These are phyloP conservation scores for Neoscytalidium dimidiatum DNA, from an alignment of 2,329 filamentous ascomycete genomes.

Conservation along the genomic window DNA sequence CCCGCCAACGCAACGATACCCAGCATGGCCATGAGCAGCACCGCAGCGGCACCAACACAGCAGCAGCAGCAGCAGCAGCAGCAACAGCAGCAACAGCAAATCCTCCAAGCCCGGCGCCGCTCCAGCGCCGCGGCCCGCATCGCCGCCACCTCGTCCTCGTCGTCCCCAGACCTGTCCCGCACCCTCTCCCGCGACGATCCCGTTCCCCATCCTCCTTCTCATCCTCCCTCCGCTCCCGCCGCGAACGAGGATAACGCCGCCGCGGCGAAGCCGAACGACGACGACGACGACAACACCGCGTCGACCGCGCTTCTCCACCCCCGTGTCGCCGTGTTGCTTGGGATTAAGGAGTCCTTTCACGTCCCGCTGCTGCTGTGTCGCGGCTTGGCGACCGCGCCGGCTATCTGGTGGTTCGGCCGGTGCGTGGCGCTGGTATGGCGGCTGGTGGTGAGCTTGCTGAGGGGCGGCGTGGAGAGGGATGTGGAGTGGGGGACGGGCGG, in stretches of 20 bases:
- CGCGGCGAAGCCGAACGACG: not conserved
- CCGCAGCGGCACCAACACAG: not conserved
- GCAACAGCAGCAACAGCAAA: not conserved
- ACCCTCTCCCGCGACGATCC: not conserved
- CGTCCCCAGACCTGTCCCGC: not conserved
- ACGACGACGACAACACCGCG: not conserved
- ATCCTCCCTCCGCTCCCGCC: not conserved
- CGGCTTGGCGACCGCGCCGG: constrained; percentile 70
- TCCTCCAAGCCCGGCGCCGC: not conserved
- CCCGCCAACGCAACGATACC: not conserved
- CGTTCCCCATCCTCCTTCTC: no score
- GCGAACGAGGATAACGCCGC: not conserved
- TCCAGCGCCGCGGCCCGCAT: not conserved
- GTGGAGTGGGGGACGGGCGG: constrained; percentile 8
- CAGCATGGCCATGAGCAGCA: not conserved
- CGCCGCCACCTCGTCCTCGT: not conserved
- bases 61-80: not conserved
- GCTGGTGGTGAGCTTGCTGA: not conserved
- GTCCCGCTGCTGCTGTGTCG: constrained; percentile 71
- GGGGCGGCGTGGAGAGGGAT: constrained; percentile 52
- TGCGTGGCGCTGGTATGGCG: constrained; percentile 44
- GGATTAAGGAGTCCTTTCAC: constrained; percentile 72
- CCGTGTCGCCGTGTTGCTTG: constrained; percentile 75
- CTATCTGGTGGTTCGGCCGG: constrained; percentile 70
- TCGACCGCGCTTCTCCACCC: constrained; percentile 64